Evolutionary conservation across 768 basidiomycete genomes (phyloP).

Genomic region (Grammothele lineata): DNA sequence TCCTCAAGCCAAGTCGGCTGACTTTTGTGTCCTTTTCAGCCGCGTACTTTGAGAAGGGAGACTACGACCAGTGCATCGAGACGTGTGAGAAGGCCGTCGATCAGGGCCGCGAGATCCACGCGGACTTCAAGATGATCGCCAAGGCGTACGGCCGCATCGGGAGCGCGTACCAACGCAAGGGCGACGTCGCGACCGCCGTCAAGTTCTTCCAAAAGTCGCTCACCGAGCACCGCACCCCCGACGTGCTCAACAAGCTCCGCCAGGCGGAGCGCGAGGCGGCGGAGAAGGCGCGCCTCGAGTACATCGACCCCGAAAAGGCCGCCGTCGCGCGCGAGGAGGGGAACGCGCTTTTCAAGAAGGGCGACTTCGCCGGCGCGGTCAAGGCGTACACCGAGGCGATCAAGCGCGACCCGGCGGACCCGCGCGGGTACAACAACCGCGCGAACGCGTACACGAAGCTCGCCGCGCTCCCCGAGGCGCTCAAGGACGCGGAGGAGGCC

Average conservation of each 20-base stretch:
- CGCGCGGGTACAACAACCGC: slow-evolving; percentile 95
- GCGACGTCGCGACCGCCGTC: slow-evolving; percentile 72
- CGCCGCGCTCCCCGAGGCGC: slow-evolving; percentile 86
- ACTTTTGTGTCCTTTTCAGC: slow-evolving; percentile 52
- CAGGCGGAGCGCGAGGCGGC: slow-evolving; percentile 73
- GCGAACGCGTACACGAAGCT: slow-evolving; percentile 98
- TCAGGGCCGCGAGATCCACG: slow-evolving; percentile 83
- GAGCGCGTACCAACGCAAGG: slow-evolving; percentile 77
- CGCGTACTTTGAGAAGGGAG: slow-evolving; percentile 89
- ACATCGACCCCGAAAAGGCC: slow-evolving; percentile 83
- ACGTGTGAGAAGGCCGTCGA: slow-evolving; percentile 95
- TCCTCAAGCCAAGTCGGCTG: neutral
- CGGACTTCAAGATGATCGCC: slow-evolving; percentile 93
- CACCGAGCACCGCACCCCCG: slow-evolving; percentile 93
- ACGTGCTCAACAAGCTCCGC: slow-evolving; percentile 86
- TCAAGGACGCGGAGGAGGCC: slow-evolving; percentile 93
- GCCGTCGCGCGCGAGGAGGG: slow-evolving; percentile 87
- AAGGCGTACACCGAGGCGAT: slow-evolving; percentile 94
- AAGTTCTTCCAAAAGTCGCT: slow-evolving; percentile 93
- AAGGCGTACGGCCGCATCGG: slow-evolving; percentile 93
- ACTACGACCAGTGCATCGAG: slow-evolving; percentile 88
- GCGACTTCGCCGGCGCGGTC: slow-evolving; percentile 89
- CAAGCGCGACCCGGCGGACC: slow-evolving; percentile 88
- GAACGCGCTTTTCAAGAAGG: slow-evolving; percentile 86
- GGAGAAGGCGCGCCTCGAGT: slow-evolving; percentile 76